Evolutionary conservation across 108 stramenopile genomes (phyloP).

Genomic region (Schizochytrium sp.): DNA sequence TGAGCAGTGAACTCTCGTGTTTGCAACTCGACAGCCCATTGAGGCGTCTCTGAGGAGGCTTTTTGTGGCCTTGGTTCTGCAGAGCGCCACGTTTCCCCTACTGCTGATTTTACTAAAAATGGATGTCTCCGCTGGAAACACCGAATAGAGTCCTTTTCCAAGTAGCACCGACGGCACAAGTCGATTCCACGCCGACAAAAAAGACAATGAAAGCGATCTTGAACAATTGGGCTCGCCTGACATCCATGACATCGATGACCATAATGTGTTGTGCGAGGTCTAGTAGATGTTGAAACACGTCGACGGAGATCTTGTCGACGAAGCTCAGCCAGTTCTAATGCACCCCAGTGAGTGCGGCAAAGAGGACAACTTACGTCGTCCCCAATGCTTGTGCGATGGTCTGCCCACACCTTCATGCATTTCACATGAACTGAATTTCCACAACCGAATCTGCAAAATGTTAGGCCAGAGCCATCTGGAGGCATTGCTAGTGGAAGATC

Average conservation of each 20-base stretch:
- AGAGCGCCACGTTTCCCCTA: not conserved
- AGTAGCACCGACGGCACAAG: conserved; percentile 18
- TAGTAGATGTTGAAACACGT: not conserved
- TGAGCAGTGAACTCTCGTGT: conserved; percentile 29
- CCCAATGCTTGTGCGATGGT: not conserved
- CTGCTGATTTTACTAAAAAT: not conserved
- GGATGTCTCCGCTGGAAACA: conserved; percentile 3
- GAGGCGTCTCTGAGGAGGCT: not conserved
- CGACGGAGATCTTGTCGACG: not conserved
- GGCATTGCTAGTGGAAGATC: not conserved
- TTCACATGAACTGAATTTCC: conserved; percentile 47
- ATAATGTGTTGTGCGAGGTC: not conserved
- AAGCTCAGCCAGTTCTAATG: not conserved
- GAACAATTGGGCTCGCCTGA: conserved; percentile 15
- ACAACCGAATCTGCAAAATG: conserved; percentile 33
- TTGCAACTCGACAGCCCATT: not conserved
- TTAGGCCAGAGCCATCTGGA: not conserved
- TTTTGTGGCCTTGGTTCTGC: conserved; percentile 2
- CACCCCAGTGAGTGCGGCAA: conserved; percentile 45
- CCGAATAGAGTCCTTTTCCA: not conserved
- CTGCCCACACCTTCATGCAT: conserved; percentile 59
- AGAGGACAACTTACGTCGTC: conserved; percentile 34
- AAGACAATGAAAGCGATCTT: conserved; percentile 32
- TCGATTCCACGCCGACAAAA: not conserved
- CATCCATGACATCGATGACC: not conserved